These are phyloP conservation scores for Mimosa pudica DNA, from an alignment of 306 rosid species.

Conservation along the genomic window DNA sequence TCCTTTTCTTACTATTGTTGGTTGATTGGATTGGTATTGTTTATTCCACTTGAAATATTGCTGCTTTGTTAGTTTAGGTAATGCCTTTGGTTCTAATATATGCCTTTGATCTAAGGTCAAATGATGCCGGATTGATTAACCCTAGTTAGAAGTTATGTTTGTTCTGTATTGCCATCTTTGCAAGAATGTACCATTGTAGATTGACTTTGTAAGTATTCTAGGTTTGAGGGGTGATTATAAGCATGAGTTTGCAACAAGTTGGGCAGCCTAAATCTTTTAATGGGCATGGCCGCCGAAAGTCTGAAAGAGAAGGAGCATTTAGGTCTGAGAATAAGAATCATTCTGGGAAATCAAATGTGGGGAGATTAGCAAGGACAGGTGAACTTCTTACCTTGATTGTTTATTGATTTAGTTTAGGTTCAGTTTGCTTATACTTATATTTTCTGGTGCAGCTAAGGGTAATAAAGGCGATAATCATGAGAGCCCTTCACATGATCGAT, in stretches of 20 bases:
- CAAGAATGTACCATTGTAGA: conserved; percentile 17
- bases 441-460: conserved; percentile 54
- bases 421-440: conserved; percentile 30
- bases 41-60: background rate
- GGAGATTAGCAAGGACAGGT: conserved; percentile 61
- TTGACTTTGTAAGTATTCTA: conserved; percentile 32
- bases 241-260: conserved; percentile 74
- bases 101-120: background rate
- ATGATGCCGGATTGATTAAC: background rate
- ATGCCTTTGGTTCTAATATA: background rate
- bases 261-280: conserved; percentile 66
- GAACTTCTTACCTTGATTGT: conserved; percentile 30
- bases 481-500: conserved; percentile 73
- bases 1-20: background rate
- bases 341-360: conserved; percentile 61
- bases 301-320: conserved; percentile 64
- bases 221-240: conserved; percentile 54
- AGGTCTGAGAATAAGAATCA: conserved; percentile 62
- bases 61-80: background rate
- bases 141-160: background rate
- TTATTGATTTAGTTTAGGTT: conserved; percentile 24
- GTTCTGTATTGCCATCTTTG: conserved; percentile 1
- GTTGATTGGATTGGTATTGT: background rate
- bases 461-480: conserved; percentile 55
- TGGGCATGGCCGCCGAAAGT: conserved; percentile 84